Evolutionary conservation across 805 yeast species (phyloP).

Genomic region (Tetrapisispora fleetii): DNA sequence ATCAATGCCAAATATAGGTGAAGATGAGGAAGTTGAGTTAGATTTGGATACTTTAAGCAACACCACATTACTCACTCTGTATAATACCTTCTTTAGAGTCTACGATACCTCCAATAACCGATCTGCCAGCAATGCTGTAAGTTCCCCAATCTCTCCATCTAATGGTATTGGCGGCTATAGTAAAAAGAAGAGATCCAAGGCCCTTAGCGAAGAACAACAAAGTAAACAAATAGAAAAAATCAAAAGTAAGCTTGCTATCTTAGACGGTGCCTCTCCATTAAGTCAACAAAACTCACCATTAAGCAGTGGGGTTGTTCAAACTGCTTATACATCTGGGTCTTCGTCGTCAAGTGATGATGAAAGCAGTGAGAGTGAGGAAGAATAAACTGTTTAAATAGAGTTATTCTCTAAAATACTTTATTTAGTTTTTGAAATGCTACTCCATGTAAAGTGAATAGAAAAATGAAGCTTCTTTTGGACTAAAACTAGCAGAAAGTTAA

Average conservation of each 20-base stretch:
- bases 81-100: constrained; percentile 66
- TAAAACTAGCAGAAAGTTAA: too few species aligned
- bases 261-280: constrained; percentile 46
- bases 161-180: constrained; percentile 14
- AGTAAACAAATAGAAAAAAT: constrained; percentile 57
- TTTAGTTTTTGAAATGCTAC: too few species aligned
- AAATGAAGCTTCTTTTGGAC: too few species aligned
- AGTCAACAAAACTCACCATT: constrained; percentile 32
- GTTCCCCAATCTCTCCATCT: constrained; percentile 19
- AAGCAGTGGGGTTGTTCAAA: constrained; percentile 10
- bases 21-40: constrained; percentile 89
- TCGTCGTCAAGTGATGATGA: constrained; percentile 40
- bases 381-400: constrained; percentile 27
- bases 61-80: constrained; percentile 68
- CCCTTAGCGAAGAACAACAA: constrained; percentile 57
- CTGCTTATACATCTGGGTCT: constrained; percentile 10
- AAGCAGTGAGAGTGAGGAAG: constrained; percentile 67
- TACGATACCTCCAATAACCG: constrained; percentile 20
- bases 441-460: too few species aligned
- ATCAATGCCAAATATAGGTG: constrained; percentile 45
- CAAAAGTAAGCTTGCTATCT: constrained; percentile 65
- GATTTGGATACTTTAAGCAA: constrained; percentile 92
- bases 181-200: constrained; percentile 42
- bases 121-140: constrained; percentile 4
- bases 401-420: too few species aligned